Base-by-base conservation (phyloP, 1,284 basidiomycete species). In the Mycena sp. region DNA sequence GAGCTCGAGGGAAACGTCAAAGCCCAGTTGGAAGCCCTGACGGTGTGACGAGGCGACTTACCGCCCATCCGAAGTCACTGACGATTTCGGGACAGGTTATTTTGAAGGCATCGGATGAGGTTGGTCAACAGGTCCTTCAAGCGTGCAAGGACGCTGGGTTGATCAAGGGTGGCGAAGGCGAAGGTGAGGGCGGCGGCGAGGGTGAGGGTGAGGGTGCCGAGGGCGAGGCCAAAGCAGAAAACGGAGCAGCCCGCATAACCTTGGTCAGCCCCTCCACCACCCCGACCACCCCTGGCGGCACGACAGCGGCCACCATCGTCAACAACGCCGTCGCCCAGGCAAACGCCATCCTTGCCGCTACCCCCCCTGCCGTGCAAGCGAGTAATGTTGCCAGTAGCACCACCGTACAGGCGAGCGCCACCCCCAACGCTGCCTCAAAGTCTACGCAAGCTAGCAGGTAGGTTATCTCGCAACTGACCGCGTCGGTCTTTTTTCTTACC, bases 61-160 rank as follows among this genome's bases (percentile, higher is more conserved):
- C 50, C 50, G 50, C 22, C 22, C 22, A 52, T 52, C 50, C n/a
- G 20, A 52, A 52, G 50, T 52, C n/a, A 22, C 18, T 52, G 50
- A 52, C 50, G 50, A n/a, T 52, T 22, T 52, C n/a, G 50, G 50
- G 50, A 52, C 20, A 52, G 50, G 50, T 52, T 25, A 52, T 52
- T 22, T 52, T 52, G 50, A 52, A 52, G 50, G 50, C 50, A 8
- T 52, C 50, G 50, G 38, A 61, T 39, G 59, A 61, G 59, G 59
- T 61, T 61, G 59, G 59, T 39, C 59, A 61, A 39, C 59, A 61
- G 59, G 59, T 61, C 22, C 59, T 61, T 61, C 13, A 61, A 44
- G 41, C 59, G 59, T 61, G 59, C 59, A 61, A 61, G 59, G 59
- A 61, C 59, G 59, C 59, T 44, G 59, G 59, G 59, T 41, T 61